Conservation (phyloP, 169 alveolate species). For the Miamiensis avidus region DNA sequence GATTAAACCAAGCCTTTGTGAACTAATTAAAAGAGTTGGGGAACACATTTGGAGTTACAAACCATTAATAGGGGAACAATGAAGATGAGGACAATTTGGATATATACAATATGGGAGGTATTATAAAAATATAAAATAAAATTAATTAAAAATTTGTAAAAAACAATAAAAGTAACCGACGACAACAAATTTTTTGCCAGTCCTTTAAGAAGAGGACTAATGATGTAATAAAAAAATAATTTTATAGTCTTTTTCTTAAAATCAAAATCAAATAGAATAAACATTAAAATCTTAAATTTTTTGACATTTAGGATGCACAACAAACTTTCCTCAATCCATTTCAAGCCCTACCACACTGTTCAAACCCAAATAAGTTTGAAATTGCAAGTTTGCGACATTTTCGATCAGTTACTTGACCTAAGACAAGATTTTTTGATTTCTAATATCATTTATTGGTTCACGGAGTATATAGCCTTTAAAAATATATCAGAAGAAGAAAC, state of each 20-base stretch:
- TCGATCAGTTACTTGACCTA: conserved; percentile 39
- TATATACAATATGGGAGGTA: background rate
- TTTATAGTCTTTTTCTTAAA: background rate
- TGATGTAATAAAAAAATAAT: no score
- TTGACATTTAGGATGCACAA: background rate
- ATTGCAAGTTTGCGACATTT: conserved; percentile 32
- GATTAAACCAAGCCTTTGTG: no score
- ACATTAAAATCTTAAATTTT: background rate
- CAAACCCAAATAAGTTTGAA: conserved; percentile 20
- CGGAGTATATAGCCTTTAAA: conserved; percentile 4
- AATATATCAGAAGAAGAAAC: background rate
- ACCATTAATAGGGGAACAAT: no score
- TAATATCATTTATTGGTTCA: conserved; percentile 32
- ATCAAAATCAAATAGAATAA: background rate
- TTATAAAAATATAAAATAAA: no score
- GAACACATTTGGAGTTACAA: no score
- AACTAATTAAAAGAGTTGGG: no score
- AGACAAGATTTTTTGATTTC: conserved; percentile 36
- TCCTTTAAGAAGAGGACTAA: no score
- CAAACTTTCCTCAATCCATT: background rate
- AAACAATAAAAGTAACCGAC: background rate
- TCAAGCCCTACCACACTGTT: background rate
- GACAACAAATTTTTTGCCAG: background rate
- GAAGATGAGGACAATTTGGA: background rate
- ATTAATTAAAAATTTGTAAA: no score